These are phyloP conservation scores for Claviceps humidiphila DNA, from an alignment of 2,329 filamentous ascomycete genomes.

Conservation along the genomic window DNA sequence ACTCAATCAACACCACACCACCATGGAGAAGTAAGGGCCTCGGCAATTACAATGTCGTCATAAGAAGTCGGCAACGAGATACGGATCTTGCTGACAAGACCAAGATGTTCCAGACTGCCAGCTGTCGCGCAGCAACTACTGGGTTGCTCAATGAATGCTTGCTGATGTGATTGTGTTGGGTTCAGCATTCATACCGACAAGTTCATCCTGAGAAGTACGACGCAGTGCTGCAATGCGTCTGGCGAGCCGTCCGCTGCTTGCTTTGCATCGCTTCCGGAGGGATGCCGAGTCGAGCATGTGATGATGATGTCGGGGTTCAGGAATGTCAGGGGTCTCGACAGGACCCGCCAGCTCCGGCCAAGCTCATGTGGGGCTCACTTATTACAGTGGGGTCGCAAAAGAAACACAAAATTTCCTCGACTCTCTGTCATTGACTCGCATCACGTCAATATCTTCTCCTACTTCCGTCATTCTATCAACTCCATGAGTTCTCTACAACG, in stretches of 20 bases:
- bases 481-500: too few relatives aligned
- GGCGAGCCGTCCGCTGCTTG: neutral
- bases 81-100: neutral
- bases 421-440: too few relatives aligned
- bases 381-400: too few relatives aligned
- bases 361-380: too few relatives aligned
- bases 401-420: too few relatives aligned
- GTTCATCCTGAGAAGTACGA: neutral
- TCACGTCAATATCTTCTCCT: too few relatives aligned
- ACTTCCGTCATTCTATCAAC: too few relatives aligned
- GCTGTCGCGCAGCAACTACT: neutral
- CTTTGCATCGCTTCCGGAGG: neutral
- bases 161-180: neutral
- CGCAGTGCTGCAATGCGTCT: neutral
- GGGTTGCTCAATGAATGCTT: neutral
- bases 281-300: conserved; percentile 14
- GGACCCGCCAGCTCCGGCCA: too few relatives aligned
- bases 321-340: neutral
- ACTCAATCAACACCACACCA: conserved; percentile 15
- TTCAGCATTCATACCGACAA: neutral
- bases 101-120: neutral
- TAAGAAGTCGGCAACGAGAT: neutral
- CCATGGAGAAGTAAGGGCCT: conserved; percentile 1
- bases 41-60: neutral
- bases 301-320: conserved; percentile 14